Base-by-base conservation (phyloP, 202 grass and related monocot genomes). In the Musa balbisiana region DNA sequence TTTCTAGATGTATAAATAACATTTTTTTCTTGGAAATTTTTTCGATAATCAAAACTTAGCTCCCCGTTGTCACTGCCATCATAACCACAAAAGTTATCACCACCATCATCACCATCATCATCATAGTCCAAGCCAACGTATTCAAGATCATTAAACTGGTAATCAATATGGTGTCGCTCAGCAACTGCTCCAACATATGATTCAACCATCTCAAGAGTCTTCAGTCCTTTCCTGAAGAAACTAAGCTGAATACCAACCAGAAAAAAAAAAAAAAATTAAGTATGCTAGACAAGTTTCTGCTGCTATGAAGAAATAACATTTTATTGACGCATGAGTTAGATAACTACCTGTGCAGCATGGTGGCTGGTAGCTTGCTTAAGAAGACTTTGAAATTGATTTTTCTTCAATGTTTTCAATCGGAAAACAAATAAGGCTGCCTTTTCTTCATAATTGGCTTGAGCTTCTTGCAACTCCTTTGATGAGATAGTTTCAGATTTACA, bases 281-380 rank as follows among this genome's bases (percentile, higher is more conserved):
- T 16, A 15, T 33, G 21, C 10, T 11, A 24, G 3, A 73, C 9
- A 19, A 49, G 51, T 23, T 17, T 23, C 49, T 19, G 13, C 15
- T 1, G 5, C 13, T 43, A 19, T 43, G 33, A 43, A 43, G 17
- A 56, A 64, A 76, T 23, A 17, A 64, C 60, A 64, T 29, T 24
- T 21, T 15, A 6, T 8, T 43, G 3, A 1, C 8, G 11, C 15
- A 50, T 26, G 33, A 43, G 33, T 43, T n/a, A 20, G n/a, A 69
- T 72, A 72, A 76, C 16, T 83, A 94, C 95, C 89, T 94, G 95
- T 62, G 95, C 85, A 83, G 95, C 91, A 91, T 98, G 90, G 81
- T 98, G 95, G 10, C 90, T 91, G 73, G 95, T 81, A 83, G 95
- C 95, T 83, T 98, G 95, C 55, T 86, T 98, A 69, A 98, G 79